These are phyloP conservation scores for Punica granatum DNA, from an alignment of 345 rosid species.

Conservation along the genomic window DNA sequence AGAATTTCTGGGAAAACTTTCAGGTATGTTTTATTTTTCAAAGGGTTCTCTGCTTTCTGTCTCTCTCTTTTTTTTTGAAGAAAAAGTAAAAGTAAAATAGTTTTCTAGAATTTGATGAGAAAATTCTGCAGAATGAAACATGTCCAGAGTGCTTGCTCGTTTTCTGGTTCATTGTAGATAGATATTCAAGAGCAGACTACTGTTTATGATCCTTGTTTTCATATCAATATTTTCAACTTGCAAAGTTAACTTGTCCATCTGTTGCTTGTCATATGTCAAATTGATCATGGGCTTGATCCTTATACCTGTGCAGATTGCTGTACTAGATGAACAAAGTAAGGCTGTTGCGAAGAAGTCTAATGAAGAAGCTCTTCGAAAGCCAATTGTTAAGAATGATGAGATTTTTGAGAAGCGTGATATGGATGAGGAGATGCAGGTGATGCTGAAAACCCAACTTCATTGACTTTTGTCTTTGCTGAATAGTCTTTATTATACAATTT, in stretches of 20 bases:
- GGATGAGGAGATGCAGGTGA: constrained; percentile 29
- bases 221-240: neutral
- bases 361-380: constrained; percentile 35
- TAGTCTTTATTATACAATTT: neutral
- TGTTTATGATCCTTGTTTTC: neutral
- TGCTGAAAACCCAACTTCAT: neutral
- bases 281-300: neutral
- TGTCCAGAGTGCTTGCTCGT: neutral
- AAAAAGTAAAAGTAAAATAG: too few relatives aligned
- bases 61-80: neutral
- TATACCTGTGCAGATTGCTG: constrained; percentile 45
- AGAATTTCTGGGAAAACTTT: neutral
- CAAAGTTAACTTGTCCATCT: too few relatives aligned
- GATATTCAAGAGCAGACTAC: neutral
- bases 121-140: neutral
- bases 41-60: neutral
- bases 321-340: constrained; percentile 52
- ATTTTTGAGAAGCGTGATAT: constrained; percentile 6
- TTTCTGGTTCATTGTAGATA: neutral
- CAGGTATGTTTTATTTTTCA: neutral
- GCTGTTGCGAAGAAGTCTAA: constrained; percentile 28
- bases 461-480: neutral
- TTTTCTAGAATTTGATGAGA: neutral
- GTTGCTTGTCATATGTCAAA: neutral
- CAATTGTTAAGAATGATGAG: constrained; percentile 27